Evolutionary conservation across 345 rosid species (phyloP), one percentile per base, ranked within the genome.

Genomic region (Excoecaria agallocha): DNA sequence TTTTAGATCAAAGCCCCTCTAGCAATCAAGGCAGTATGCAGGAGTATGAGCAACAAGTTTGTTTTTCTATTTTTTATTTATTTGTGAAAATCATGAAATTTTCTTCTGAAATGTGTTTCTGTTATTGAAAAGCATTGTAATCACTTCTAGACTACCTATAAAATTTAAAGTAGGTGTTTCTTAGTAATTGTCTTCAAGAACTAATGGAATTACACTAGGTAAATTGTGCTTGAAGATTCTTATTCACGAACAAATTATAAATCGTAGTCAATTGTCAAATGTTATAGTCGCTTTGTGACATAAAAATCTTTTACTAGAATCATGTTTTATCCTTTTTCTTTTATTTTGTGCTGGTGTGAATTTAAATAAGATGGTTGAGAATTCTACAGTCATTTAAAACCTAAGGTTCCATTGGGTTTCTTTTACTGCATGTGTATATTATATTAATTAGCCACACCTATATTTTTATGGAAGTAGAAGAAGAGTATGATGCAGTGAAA

Each of bases 161-260:
- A n/a, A n/a, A n/a, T n/a, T n/a, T 95, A 84, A 95, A 93, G 85
- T 91, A 91, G 85, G 90, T 95, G 74, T 86, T 93, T 69, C 97
- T 96, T 55, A 93, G 99, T 77, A 93, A 93, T 82, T 93, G 99
- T 85, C 97, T 96, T 55, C 99, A 96, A 84, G 98, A 96, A 84
- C 89, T 93, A 70, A 96, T 96, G 99, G 99, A 96, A 88, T 77
- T 96, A 81, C 99, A 96, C 84, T 98, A 95, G 96, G 99, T 93
- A n/a, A n/a, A n/a, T n/a, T n/a, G n/a, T n/a, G n/a, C n/a, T n/a
- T n/a, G n/a, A n/a, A n/a, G n/a, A n/a, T 35, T 50, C 25, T 10
- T 19, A 20, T 38, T 17, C 12, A 11, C 57, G 43, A 9, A 6
- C 45, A 51, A 48, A 41, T 59, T 17, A 35, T 48, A 11, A 3